Conservation (phyloP, 2,329 filamentous ascomycete genomes). For the Fusarium algeriense region DNA sequence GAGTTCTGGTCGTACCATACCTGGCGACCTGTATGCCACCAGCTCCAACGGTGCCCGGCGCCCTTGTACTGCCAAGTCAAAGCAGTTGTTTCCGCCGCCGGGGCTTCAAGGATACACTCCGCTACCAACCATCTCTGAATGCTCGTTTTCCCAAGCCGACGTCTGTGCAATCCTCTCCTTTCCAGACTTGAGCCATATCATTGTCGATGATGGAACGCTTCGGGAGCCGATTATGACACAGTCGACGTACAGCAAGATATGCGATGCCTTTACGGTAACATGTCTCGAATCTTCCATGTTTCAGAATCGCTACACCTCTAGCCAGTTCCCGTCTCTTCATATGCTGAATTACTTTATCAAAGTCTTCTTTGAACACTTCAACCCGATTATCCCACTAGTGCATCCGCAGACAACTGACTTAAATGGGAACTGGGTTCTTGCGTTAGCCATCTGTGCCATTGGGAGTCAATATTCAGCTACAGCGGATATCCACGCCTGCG, state of each 20-base stretch:
- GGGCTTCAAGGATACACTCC: neutral
- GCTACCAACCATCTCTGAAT: neutral
- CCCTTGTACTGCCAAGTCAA: slow-evolving; percentile 34
- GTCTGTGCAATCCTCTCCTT: neutral
- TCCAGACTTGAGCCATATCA: slow-evolving; percentile 4
- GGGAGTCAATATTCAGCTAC: slow-evolving; percentile 45
- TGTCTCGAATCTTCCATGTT: slow-evolving; percentile 23
- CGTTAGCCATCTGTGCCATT: slow-evolving; percentile 39
- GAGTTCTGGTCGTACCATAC: slow-evolving; percentile 1
- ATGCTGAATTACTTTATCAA: slow-evolving; percentile 49
- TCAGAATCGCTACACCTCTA: neutral
- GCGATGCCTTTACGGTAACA: neutral
- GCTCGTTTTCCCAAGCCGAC: neutral
- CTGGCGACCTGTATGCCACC: slow-evolving; percentile 34
- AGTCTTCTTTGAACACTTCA: slow-evolving; percentile 51
- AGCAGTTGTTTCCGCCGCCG: slow-evolving; percentile 1
- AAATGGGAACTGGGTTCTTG: slow-evolving; percentile 38
- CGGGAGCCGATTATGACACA: neutral
- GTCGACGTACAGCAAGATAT: slow-evolving; percentile 19
- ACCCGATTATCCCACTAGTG: slow-evolving; percentile 50
- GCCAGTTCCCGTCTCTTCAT: slow-evolving; percentile 43
- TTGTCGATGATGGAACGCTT: neutral
- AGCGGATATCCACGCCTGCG: slow-evolving; percentile 32
- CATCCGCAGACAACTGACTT: slow-evolving; percentile 30
- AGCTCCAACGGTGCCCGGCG: slow-evolving; percentile 35